Percentiles rank a stretch among this genome's conserved stretches.
These are phyloP conservation scores for Hanseniaspora singularis DNA, from an alignment of 805 yeast species.

Conservation along the genomic window DNA sequence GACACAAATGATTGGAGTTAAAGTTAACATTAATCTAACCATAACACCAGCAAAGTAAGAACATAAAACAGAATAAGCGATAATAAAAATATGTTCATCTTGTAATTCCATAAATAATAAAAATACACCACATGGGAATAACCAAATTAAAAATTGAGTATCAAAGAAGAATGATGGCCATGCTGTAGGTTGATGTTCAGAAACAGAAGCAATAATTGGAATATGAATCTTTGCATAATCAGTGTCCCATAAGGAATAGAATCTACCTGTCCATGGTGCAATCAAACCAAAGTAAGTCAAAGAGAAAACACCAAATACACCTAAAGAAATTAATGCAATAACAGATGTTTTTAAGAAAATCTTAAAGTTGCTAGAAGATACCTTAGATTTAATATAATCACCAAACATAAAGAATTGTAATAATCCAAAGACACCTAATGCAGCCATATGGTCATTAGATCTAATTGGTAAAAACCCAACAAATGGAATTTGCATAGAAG, in stretches of 20 bases:
- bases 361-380: conserved; percentile 62
- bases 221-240: conserved; percentile 94
- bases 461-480: conserved; percentile 95
- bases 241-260: conserved; percentile 97
- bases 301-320: conserved; percentile 57
- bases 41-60: conserved; percentile 98
- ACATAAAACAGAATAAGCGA: conserved; percentile 84
- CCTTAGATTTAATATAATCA: conserved; percentile 60
- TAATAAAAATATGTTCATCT: conserved; percentile 85
- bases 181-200: conserved; percentile 99
- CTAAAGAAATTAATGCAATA: conserved; percentile 43
- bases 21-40: conserved; percentile 93
- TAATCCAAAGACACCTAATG: conserved; percentile 92
- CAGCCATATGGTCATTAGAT: conserved; percentile 97
- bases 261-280: conserved; percentile 99
- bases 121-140: conserved; percentile 96
- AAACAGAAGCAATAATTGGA: conserved; percentile 96
- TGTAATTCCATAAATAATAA: conserved; percentile 77
- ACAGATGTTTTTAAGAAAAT: conserved; percentile 53
- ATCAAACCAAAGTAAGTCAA: conserved; percentile 85
- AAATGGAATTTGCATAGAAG: conserved; percentile 98
- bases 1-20: conserved; percentile 93
- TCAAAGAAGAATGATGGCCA: conserved; percentile 98
- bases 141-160: conserved; percentile 84
- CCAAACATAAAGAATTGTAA: conserved; percentile 83